Percentiles rank a stretch among this genome's conserved stretches.
phyloP scores from a whole-genome alignment of 1,139 yeast genomes.

The Saccharomyces pastorianus region DNA sequence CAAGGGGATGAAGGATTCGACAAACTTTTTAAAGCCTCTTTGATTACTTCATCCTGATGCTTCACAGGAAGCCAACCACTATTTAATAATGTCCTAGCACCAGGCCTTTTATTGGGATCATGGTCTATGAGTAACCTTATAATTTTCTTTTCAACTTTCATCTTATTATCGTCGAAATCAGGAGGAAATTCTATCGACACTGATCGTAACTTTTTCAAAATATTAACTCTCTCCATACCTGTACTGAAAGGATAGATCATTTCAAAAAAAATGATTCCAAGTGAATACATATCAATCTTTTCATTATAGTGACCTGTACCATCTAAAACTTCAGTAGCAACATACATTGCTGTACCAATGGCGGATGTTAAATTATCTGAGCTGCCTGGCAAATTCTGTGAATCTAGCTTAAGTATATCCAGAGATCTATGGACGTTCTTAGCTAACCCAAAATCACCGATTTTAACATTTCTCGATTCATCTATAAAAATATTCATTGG shows the following conservation, averaged over 20 bases:
- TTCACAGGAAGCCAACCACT: constrained; percentile 83
- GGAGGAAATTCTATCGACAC: constrained; percentile 56
- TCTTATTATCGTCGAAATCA: constrained; percentile 47
- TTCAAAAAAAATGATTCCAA: constrained; percentile 91
- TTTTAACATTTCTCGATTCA: constrained; percentile 76
- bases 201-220: constrained; percentile 54
- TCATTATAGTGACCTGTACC: constrained; percentile 70
- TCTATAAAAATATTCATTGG: constrained; percentile 96
- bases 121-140: constrained; percentile 64
- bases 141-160: constrained; percentile 54
- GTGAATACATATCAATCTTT: constrained; percentile 90
- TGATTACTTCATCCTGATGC: constrained; percentile 81
- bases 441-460: constrained; percentile 96
- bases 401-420: constrained; percentile 29
- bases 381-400: constrained; percentile 29
- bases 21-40: constrained; percentile 76
- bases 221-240: constrained; percentile 84
- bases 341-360: constrained; percentile 88
- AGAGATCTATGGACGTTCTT: constrained; percentile 58
- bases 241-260: constrained; percentile 80
- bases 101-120: constrained; percentile 68
- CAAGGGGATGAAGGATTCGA: constrained; percentile 90
- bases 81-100: constrained; percentile 63
- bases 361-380: constrained; percentile 83
- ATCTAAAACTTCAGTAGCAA: constrained; percentile 78